Percentiles rank a stretch among this genome's conserved stretches.
phyloP scores from a whole-genome alignment of 495 filamentous ascomycete species.

The Bombardia bombarda region DNA sequence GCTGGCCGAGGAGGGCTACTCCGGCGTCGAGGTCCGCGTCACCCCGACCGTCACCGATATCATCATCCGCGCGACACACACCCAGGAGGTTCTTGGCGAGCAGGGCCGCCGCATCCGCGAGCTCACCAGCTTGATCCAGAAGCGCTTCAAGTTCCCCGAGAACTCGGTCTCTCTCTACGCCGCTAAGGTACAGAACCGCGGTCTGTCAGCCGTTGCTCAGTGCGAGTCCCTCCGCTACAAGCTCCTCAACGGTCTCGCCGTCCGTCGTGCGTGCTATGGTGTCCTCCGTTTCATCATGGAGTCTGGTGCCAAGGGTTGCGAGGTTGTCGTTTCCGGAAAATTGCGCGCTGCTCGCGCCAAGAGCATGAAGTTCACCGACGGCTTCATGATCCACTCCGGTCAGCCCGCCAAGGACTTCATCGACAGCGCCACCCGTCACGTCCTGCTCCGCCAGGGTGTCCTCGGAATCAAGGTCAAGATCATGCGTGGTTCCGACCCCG shows the following conservation, averaged over 20 bases:
- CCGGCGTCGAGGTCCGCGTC: constrained; percentile 98
- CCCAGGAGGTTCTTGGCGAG: constrained; percentile 98
- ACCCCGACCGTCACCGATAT: constrained; percentile 99
- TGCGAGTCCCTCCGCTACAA: constrained; percentile 99
- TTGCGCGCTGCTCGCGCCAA: constrained; percentile 97
- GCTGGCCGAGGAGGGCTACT: constrained; percentile 99
- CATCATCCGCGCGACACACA: constrained; percentile 99
- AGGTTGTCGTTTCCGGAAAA: constrained; percentile 98
- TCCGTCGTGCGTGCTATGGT: constrained; percentile 97
- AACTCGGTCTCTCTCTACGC: constrained; percentile 99
- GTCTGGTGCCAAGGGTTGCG: constrained; percentile 96
- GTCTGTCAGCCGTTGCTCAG: constrained; percentile 98
- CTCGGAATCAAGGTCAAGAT: constrained; percentile 99
- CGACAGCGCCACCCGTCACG: constrained; percentile 95
- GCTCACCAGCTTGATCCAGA: constrained; percentile 99
- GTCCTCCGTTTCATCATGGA: constrained; percentile 99
- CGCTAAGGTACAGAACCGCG: constrained; percentile 99
- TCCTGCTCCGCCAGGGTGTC: constrained; percentile 98
- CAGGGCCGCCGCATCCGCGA: constrained; percentile 99
- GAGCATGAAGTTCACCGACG: constrained; percentile 99
- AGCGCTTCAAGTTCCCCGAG: constrained; percentile 99
- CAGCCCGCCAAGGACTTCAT: constrained; percentile 99
- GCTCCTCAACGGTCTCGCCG: constrained; percentile 97
- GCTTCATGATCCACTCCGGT: constrained; percentile 99
- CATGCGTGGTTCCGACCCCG: constrained; percentile 98